A percentile compares a stretch with the other conserved stretches of the same genome.
phyloP scores from a whole-genome alignment of 2,329 filamentous ascomycete genomes.

The Aspergillus felis region DNA sequence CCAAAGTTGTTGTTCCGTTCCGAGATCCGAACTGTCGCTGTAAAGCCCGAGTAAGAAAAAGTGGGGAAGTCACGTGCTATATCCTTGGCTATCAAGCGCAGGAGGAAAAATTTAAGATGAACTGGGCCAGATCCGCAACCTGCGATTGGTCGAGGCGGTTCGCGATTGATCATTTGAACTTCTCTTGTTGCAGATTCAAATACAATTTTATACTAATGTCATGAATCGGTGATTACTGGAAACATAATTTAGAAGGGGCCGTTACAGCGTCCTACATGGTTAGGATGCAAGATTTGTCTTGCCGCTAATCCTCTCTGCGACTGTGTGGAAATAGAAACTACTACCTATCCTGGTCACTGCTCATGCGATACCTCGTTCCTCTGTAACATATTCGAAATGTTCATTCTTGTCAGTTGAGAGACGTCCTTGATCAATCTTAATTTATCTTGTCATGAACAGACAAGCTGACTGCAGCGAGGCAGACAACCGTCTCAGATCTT shows the following conservation, averaged over 20 bases:
- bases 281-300: conserved; percentile 15
- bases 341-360: neutral
- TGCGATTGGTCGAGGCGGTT: conserved; percentile 18
- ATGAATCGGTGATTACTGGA: conserved; percentile 1
- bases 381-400: conserved; percentile 35
- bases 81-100: neutral
- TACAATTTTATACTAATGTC: conserved; percentile 1
- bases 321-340: conserved; percentile 10
- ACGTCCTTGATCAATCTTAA: conserved; percentile 16
- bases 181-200: conserved; percentile 1
- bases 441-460: neutral
- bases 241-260: neutral
- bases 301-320: conserved; percentile 4
- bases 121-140: conserved; percentile 10
- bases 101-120: conserved; percentile 12
- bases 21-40: conserved; percentile 7
- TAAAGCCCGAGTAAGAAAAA: neutral
- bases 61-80: conserved; percentile 11
- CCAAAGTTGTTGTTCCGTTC: conserved; percentile 20
- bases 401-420: conserved; percentile 45
- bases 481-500: conserved; percentile 93
- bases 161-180: conserved; percentile 1
- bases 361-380: conserved; percentile 1
- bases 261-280: conserved; percentile 1
- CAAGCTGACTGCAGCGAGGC: conserved; percentile 10